Conservation (phyloP, 2,329 filamentous ascomycete genomes). For the Diaporthe caulivora region DNA sequence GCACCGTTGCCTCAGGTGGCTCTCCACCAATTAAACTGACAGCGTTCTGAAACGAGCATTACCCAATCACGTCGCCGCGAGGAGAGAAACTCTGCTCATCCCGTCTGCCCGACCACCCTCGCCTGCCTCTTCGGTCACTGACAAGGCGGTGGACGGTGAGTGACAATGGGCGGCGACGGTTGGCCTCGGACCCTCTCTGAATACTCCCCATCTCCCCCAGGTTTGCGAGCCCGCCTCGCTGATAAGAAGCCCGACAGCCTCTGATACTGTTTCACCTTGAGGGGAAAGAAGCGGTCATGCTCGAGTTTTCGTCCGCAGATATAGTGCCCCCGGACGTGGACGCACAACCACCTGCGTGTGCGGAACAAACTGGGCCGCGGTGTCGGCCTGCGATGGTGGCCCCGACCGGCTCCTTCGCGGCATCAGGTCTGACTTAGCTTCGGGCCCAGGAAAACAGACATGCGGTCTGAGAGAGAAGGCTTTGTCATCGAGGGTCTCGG, state of each 20-base stretch:
- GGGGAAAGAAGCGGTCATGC: constrained; percentile 23
- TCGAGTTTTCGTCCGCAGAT: constrained; percentile 25
- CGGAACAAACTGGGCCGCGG: constrained; percentile 11
- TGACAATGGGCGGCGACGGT: constrained; percentile 20
- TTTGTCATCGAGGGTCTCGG: constrained; percentile 29
- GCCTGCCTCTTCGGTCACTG: constrained; percentile 31
- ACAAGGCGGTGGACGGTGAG: constrained; percentile 34
- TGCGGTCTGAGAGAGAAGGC: constrained; percentile 15
- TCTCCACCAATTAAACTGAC: constrained; percentile 36
- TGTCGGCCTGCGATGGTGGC: constrained; percentile 25
- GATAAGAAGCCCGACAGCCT: constrained; percentile 28
- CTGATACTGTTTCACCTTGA: constrained; percentile 33
- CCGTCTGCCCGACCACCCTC: constrained; percentile 18
- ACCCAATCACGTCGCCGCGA: constrained; percentile 33
- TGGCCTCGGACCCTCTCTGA: constrained; percentile 27
- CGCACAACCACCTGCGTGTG: constrained; percentile 13
- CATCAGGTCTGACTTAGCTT: constrained; percentile 7
- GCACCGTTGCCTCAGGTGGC: constrained; percentile 35
- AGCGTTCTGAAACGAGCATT: constrained; percentile 36
- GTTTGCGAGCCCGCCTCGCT: constrained; percentile 15
- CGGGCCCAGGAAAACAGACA: background rate
- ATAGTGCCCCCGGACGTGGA: constrained; percentile 31
- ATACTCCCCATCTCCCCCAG: constrained; percentile 14
- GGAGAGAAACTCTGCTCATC: constrained; percentile 27
- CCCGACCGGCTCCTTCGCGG: constrained; percentile 27